These are phyloP conservation scores for Elongisporangium senticosum DNA, from an alignment of 352 stramenopile genomes.

Conservation along the genomic window DNA sequence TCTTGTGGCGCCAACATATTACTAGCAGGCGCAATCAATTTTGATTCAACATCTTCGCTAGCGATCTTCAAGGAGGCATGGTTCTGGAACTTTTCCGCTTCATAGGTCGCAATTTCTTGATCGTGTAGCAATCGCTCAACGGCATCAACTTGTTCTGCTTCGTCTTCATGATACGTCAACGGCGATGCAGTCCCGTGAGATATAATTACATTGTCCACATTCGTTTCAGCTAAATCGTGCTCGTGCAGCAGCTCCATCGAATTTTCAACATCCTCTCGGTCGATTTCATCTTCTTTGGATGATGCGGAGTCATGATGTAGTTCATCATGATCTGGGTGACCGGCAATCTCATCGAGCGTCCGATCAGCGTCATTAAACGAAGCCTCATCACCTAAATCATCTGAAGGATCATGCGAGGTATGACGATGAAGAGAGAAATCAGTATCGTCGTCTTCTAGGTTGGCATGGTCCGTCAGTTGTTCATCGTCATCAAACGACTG, in stretches of 20 bases:
- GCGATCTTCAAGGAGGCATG: too few species aligned
- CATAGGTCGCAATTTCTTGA: not conserved
- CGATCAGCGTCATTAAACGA: conserved; percentile 16
- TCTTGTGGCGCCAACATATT: not conserved
- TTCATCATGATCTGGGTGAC: not conserved
- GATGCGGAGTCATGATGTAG: not conserved
- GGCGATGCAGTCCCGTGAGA: not conserved
- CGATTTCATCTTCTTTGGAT: not conserved
- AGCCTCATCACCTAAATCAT: conserved; percentile 5
- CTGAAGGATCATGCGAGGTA: not conserved
- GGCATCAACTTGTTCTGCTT: not conserved
- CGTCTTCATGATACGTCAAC: not conserved
- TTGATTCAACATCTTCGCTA: too few species aligned
- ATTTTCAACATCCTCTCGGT: not conserved
- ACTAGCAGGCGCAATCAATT: too few species aligned
- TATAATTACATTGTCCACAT: not conserved
- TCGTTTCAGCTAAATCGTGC: not conserved
- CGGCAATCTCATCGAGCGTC: conserved; percentile 5
- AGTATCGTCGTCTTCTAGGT: not conserved
- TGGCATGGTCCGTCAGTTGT: not conserved
- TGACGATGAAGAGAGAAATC: conserved; percentile 1
- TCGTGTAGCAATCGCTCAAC: not conserved
- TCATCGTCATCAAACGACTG: conserved; percentile 7
- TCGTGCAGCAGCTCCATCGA: not conserved
- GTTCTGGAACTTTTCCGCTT: not conserved